Percentiles rank a stretch among this genome's conserved stretches.
phyloP scores from a whole-genome alignment of 2,329 filamentous ascomycete species.

The Beauveria scarabaeidicola region DNA sequence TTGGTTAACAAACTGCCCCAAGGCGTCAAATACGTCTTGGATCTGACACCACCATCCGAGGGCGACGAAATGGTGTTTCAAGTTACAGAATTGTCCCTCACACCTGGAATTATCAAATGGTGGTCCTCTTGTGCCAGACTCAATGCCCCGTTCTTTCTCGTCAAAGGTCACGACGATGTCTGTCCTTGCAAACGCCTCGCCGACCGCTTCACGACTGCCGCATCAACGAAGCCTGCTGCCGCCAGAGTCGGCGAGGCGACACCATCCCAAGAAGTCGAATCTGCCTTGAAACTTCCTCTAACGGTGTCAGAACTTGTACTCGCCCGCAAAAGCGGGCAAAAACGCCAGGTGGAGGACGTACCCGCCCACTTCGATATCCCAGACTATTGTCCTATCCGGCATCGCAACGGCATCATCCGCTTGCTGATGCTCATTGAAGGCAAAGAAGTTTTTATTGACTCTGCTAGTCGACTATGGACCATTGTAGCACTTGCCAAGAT shows the following conservation, averaged over 20 bases:
- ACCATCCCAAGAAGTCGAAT: too few relatives aligned
- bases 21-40: slow-evolving; percentile 50
- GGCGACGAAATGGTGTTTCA: slow-evolving; percentile 55
- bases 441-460: slow-evolving; percentile 48
- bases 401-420: slow-evolving; percentile 54
- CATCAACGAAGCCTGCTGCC: background rate
- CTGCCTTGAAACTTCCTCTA: background rate
- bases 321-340: background rate
- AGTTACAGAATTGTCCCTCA: slow-evolving; percentile 50
- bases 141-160: slow-evolving; percentile 20
- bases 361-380: slow-evolving; percentile 30
- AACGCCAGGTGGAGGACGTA: background rate
- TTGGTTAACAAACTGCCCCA: slow-evolving; percentile 26
- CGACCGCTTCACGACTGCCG: background rate
- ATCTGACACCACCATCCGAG: slow-evolving; percentile 53
- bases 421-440: slow-evolving; percentile 51
- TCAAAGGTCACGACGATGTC: slow-evolving; percentile 34
- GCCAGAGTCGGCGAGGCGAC: background rate
- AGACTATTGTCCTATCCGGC: slow-evolving; percentile 58
- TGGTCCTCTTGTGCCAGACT: slow-evolving; percentile 31
- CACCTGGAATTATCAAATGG: slow-evolving; percentile 48
- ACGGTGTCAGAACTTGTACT: background rate
- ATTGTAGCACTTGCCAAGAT: slow-evolving; percentile 54
- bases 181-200: slow-evolving; percentile 22
- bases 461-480: slow-evolving; percentile 58